These are phyloP conservation scores for Aureobasidium sp. DNA, from an alignment of 2,329 filamentous ascomycete genomes.

Conservation along the genomic window DNA sequence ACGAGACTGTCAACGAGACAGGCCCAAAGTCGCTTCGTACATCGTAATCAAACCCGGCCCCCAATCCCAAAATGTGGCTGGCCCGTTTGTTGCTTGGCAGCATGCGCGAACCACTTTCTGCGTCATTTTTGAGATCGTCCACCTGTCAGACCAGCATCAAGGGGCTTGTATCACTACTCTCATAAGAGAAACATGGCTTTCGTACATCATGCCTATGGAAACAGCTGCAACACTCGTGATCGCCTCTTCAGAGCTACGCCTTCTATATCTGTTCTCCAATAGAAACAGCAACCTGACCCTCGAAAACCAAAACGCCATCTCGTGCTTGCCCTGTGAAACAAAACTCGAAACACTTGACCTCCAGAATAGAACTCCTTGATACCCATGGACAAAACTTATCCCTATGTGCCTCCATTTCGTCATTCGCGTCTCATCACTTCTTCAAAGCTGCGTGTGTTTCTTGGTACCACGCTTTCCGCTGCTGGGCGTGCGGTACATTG, in stretches of 20 bases:
- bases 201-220: not conserved
- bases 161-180: not conserved
- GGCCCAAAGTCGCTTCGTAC: not conserved
- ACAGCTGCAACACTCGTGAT: not conserved
- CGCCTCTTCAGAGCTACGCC: not conserved
- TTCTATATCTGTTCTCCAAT: not conserved
- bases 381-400: not conserved
- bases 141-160: not conserved
- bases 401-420: not conserved
- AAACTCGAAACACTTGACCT: not conserved
- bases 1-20: not conserved
- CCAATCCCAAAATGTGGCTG: slow-evolving; percentile 4
- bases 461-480: not conserved
- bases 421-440: slow-evolving; percentile 1
- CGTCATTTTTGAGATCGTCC: not conserved
- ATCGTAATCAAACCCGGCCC: slow-evolving; percentile 9
- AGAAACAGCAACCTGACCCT: not conserved
- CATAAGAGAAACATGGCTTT: slow-evolving; percentile 4
- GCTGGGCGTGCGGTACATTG: not conserved
- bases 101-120: not conserved
- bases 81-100: slow-evolving; percentile 7
- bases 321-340: not conserved
- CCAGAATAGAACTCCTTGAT: not conserved
- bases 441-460: not conserved
- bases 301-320: not conserved